Conservation (phyloP, 1,284 basidiomycete genomes). For the Macrocybe sp. region DNA sequence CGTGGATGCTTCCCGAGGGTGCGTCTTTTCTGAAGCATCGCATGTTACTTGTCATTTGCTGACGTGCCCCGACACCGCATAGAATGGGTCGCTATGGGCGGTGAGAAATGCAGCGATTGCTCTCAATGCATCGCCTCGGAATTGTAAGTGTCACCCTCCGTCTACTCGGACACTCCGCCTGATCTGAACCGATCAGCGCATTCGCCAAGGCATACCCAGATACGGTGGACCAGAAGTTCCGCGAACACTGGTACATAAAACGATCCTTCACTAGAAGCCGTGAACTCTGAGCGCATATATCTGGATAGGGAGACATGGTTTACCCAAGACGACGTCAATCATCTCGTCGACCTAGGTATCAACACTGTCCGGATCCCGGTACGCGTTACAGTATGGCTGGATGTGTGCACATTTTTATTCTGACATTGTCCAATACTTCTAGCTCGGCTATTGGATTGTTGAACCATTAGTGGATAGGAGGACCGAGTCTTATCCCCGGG, state of each 20-base stretch:
- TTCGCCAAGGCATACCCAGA: conserved; percentile 55
- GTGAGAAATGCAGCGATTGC: conserved; percentile 48
- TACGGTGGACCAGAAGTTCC: conserved; percentile 55
- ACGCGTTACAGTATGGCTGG: conserved; percentile 17
- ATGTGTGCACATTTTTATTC: neutral
- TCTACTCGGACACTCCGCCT: neutral
- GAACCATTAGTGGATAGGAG: conserved; percentile 61
- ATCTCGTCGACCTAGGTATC: conserved; percentile 48
- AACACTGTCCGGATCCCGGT: conserved; percentile 77
- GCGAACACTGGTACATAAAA: conserved; percentile 54
- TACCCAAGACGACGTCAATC: conserved; percentile 52
- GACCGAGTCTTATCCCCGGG: conserved; percentile 61
- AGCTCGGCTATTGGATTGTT: conserved; percentile 81
- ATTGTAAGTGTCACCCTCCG: conserved; percentile 37
- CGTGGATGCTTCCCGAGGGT: conserved; percentile 70
- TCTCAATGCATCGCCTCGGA: conserved; percentile 53
- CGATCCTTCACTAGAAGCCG: neutral
- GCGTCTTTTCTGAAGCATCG: neutral
- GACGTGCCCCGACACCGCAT: neutral
- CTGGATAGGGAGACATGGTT: conserved; percentile 62
- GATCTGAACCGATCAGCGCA: conserved; percentile 28
- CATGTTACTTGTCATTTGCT: neutral
- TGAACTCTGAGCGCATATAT: neutral
- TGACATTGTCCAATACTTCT: neutral
- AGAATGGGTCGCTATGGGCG: conserved; percentile 69